Evolutionary conservation across 306 rosid species (phyloP), one percentile per base, ranked within the genome.

Genomic region (Cucumis cinereus): DNA sequence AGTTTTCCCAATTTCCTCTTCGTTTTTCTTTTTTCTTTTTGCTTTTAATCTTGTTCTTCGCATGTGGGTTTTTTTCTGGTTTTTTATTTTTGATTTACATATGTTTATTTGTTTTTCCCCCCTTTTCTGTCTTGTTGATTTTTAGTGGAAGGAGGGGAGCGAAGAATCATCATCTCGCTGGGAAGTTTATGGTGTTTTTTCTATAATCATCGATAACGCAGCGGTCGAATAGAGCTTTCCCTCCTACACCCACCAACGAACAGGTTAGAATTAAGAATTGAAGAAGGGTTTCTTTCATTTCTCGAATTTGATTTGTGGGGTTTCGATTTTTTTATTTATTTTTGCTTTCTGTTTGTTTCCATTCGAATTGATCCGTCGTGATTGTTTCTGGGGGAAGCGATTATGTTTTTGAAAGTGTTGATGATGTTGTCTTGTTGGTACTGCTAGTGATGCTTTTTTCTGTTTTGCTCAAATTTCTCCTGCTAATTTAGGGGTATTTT

Each of bases 101-200:
- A 2, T 61, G 73, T 14, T 45, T 13, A 5, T 40, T 6, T 22
- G 23, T 43, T 68, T 68, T 22, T 12, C 10, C 13, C 28, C 30
- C 10, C 3, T 66, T 22, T 41, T 38, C 19, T 64, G 4, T 66
- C 33, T 13, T 41, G 54, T 69, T 28, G 76, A 43, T 71, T 71
- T 71, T 71, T 60, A 71, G 76, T 71, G 76, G n/a, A 43, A 23
- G 55, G 40, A 8, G 43, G 76, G 33, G 75, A 70, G 75, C 57
- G 60, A 50, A 72, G 76, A 49, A 52, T 72, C 72, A 17, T 64
- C 38, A 15, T 47, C 53, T 47, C 23, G 38, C 58, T 47, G 56
- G 60, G 45, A 50, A 72, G 50, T 72, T 72, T 72, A 50, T 50
- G 76, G 19, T 68, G 55, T 49, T 71, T 43, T 43, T 63, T 35